These are phyloP conservation scores for Saturnispora kantuleensis DNA, from an alignment of 805 yeast genomes.

Conservation along the genomic window DNA sequence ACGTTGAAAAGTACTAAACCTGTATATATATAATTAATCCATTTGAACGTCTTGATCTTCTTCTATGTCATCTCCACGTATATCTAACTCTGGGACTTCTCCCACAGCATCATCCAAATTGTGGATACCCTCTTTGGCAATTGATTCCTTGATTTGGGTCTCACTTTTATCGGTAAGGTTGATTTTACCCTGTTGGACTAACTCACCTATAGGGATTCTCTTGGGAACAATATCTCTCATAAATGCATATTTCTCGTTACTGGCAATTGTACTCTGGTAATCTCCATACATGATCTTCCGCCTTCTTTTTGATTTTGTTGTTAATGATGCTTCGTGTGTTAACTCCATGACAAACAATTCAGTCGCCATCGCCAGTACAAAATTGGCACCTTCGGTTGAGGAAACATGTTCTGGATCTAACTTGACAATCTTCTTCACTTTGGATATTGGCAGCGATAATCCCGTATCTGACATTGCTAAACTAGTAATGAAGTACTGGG, in stretches of 20 bases:
- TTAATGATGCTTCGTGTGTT: constrained; percentile 58
- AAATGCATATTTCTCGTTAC: constrained; percentile 52
- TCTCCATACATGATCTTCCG: constrained; percentile 65
- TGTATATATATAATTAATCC: constrained; percentile 3
- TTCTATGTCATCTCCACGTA: constrained; percentile 2
- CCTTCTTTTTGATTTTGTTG: constrained; percentile 55
- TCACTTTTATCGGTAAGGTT: constrained; percentile 15
- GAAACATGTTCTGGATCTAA: constrained; percentile 65
- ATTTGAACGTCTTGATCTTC: constrained; percentile 1
- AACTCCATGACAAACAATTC: constrained; percentile 63
- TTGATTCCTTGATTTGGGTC: constrained; percentile 4
- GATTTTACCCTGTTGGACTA: constrained; percentile 35
- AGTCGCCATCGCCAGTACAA: constrained; percentile 66
- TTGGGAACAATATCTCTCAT: constrained; percentile 60
- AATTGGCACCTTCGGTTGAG: constrained; percentile 63
- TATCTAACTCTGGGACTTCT: constrained; percentile 2
- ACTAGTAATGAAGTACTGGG: no score
- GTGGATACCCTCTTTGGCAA: background rate
- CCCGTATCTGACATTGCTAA: constrained; percentile 10
- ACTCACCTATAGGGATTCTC: constrained; percentile 39
- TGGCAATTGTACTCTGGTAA: constrained; percentile 51
- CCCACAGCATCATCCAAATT: constrained; percentile 2
- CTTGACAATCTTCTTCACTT: constrained; percentile 62
- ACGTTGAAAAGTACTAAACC: constrained; percentile 25
- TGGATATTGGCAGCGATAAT: constrained; percentile 46